Evolutionary conservation across 139 green algal genomes (phyloP), one percentile per base, ranked within the genome.

Genomic region (Coelastrella sp.): DNA sequence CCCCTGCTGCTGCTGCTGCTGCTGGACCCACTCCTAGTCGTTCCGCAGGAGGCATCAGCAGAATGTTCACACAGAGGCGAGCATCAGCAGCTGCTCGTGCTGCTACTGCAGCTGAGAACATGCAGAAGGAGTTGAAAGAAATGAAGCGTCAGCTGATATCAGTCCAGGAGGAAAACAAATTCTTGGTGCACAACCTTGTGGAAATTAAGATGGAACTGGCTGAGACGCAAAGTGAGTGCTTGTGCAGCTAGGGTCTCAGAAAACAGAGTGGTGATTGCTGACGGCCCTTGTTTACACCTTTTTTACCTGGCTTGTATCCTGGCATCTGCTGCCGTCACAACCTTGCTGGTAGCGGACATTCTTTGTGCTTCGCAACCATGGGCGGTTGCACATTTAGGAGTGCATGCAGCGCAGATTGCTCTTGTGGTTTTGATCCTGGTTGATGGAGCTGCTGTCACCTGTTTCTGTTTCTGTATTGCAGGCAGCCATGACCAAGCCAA

Each of bases 181-280:
- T 84, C 58, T 60, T 91, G 70, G 88, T 91, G 68, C 49, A 70
- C 8, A 84, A 84, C 35, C 57, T 91, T 14, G 88, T 91, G 66
- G 78, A 84, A 57, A 91, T 91, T 49, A 91, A 91, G 57, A 91
- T 91, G 88, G 88, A 88, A 58, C 80, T 91, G 70, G 88, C 88
- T 27, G 88, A 91, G 25, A 70, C 80, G 8, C 80, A 91, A 25
- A 73, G 87, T 91, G 76, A 79, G 87, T 59, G 70, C 19, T 70
- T 70, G 35, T 49, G 35, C 35, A 49, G 35, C 35, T 49, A 49
- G 35, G 35, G 3, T 49, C 35, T 49, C 35, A 49, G 35, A 49
- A 49, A 49, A 49, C 35, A 49, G 35, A 49, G 35, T 5, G 3
- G 35, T n/a, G n/a, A n/a, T 49, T 49, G 35, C 35, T 49, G 35